Conservation (phyloP, 768 basidiomycete genomes). For the Saitozyma podzolica region DNA sequence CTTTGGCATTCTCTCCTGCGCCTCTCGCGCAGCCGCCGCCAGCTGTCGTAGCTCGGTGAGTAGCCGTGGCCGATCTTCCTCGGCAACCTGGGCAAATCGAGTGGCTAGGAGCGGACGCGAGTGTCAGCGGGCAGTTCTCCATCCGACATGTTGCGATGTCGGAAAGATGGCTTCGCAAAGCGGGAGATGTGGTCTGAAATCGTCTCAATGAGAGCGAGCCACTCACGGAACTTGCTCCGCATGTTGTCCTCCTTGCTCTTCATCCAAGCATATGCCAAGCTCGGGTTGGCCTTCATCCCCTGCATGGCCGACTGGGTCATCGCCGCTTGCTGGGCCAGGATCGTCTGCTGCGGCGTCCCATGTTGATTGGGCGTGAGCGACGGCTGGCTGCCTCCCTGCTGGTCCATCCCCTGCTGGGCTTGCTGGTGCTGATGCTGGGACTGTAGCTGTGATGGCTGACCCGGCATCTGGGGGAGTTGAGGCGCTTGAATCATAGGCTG, state of each 20-base stretch:
- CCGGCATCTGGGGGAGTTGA: no score
- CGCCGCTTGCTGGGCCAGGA: not conserved
- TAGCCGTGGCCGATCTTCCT: slow-evolving; percentile 11
- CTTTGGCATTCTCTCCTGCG: slow-evolving; percentile 23
- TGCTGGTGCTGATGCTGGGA: not conserved
- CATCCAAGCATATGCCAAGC: slow-evolving; percentile 10
- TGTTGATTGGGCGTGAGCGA: not conserved
- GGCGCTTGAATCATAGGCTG: no score
- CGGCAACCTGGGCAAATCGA: slow-evolving; percentile 2
- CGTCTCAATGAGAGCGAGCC: not conserved
- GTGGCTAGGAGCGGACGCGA: no score
- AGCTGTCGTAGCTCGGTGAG: slow-evolving; percentile 17
- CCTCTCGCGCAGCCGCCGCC: slow-evolving; percentile 19
- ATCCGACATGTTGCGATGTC: no score
- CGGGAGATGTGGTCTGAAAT: not conserved
- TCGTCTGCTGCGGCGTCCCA: not conserved
- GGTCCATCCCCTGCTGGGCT: not conserved
- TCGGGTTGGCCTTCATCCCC: slow-evolving; percentile 13
- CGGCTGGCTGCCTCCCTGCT: not conserved
- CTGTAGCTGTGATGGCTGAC: not conserved
- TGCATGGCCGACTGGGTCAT: slow-evolving; percentile 2
- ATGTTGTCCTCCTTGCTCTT: slow-evolving; percentile 17
- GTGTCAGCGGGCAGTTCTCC: no score
- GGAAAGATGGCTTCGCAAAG: not conserved
- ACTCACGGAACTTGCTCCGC: slow-evolving; percentile 24